Evolutionary conservation across 768 basidiomycete genomes (phyloP).

Genomic region (Leucosporidium creatinivorum): DNA sequence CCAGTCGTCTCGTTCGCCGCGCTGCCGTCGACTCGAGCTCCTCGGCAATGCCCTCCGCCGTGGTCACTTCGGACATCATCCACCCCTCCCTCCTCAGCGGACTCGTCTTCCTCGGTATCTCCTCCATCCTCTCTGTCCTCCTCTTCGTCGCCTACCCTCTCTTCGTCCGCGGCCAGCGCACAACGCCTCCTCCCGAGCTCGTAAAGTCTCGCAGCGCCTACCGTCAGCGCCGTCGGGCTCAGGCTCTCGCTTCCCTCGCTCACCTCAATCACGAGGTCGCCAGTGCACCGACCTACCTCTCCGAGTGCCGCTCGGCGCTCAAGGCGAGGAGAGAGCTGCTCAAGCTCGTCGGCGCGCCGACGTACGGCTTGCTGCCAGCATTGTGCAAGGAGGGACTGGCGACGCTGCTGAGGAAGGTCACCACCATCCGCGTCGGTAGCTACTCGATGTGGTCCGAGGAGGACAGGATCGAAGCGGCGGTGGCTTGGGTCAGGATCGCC

Average conservation of each 20-base stretch:
- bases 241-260: constrained; percentile 16
- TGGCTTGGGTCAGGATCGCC: constrained; percentile 24
- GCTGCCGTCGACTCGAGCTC: not conserved
- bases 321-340: constrained; percentile 16
- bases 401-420: not conserved
- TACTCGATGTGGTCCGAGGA: not conserved
- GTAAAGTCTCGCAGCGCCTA: not conserved
- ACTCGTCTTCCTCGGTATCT: constrained; percentile 28
- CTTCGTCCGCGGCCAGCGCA: not conserved
- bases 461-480: constrained; percentile 14
- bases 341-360: constrained; percentile 18
- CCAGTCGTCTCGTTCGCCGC: constrained; percentile 21
- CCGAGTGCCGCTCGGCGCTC: not conserved
- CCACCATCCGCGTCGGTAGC: not conserved
- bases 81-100: constrained; percentile 32
- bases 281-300: not conserved
- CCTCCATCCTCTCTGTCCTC: constrained; percentile 12
- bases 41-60: not conserved
- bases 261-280: constrained; percentile 1
- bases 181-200: not conserved
- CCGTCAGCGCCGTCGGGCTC: constrained; percentile 3
- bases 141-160: constrained; percentile 21
- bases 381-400: constrained; percentile 14
- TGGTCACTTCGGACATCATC: constrained; percentile 7
- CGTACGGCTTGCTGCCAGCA: not conserved